Percentiles rank a stretch among this genome's conserved stretches.
These are phyloP conservation scores for Cylindricascospora bacillispora DNA, from an alignment of 1,139 yeast genomes.

Conservation along the genomic window DNA sequence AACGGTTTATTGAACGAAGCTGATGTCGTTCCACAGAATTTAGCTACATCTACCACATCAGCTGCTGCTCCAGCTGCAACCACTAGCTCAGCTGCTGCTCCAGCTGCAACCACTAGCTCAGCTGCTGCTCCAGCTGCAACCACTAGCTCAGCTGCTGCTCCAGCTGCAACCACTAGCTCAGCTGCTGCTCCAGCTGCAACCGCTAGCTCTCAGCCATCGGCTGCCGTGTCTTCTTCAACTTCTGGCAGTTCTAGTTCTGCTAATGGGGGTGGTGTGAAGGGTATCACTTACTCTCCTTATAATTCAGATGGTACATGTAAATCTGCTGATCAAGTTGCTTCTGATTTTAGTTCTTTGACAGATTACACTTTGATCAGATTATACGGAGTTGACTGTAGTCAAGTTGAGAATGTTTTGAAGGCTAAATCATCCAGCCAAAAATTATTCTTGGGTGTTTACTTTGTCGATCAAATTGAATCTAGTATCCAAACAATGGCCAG, in stretches of 20 bases:
- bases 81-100: slow-evolving; percentile 32
- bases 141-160: slow-evolving; percentile 41
- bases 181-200: slow-evolving; percentile 15
- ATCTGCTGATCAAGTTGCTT: slow-evolving; percentile 40
- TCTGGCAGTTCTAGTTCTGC: slow-evolving; percentile 28
- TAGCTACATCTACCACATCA: slow-evolving; percentile 7
- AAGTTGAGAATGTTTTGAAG: slow-evolving; percentile 55
- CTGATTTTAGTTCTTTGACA: slow-evolving; percentile 45
- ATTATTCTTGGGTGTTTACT: slow-evolving; percentile 59
- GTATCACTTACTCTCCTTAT: slow-evolving; percentile 80
- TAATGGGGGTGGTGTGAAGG: slow-evolving; percentile 36
- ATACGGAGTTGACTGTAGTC: slow-evolving; percentile 75
- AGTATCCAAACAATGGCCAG: slow-evolving; percentile 41
- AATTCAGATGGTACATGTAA: slow-evolving; percentile 60
- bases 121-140: slow-evolving; percentile 37
- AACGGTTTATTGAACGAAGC: slow-evolving; percentile 4
- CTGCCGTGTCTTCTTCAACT: slow-evolving; percentile 33
- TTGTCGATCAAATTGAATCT: slow-evolving; percentile 38
- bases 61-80: slow-evolving; percentile 8
- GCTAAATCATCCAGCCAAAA: slow-evolving; percentile 51
- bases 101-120: slow-evolving; percentile 27
- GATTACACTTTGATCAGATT: slow-evolving; percentile 54
- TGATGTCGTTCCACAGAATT: slow-evolving; percentile 4
- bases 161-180: slow-evolving; percentile 14
- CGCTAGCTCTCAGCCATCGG: slow-evolving; percentile 23